Conservation (phyloP, 2,329 filamentous ascomycete species). For the Fusarium sulawesiense region DNA sequence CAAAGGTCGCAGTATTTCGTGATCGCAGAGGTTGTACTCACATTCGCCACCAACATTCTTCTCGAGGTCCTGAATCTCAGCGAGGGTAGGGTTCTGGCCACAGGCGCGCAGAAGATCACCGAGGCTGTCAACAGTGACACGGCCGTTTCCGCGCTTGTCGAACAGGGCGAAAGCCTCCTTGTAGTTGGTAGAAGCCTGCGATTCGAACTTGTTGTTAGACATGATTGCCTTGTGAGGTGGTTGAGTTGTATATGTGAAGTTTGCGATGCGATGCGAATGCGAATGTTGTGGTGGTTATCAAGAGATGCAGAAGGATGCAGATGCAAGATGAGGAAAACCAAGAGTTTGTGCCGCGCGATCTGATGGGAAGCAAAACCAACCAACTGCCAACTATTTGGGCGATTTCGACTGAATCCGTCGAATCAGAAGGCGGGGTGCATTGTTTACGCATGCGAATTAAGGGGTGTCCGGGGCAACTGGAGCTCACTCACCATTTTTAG, state of each 20-base stretch:
- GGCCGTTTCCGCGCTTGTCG: constrained; percentile 98
- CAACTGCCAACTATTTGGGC: constrained; percentile 38
- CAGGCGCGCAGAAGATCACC: constrained; percentile 96
- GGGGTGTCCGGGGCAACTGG: constrained; percentile 50
- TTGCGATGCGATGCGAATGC: constrained; percentile 20
- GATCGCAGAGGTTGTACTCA: constrained; percentile 63
- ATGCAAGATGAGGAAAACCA: constrained; percentile 22
- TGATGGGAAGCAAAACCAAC: constrained; percentile 41
- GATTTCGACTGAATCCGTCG: constrained; percentile 40
- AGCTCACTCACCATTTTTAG: constrained; percentile 55
- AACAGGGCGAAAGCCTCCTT: constrained; percentile 99
- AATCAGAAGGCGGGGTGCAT: constrained; percentile 52
- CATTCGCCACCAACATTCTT: constrained; percentile 90
- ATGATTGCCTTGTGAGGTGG: constrained; percentile 48
- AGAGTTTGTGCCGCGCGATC: constrained; percentile 30
- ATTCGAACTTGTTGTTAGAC: constrained; percentile 65
- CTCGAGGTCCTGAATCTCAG: constrained; percentile 93
- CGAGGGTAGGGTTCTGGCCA: constrained; percentile 95
- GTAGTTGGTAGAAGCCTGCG: constrained; percentile 92
- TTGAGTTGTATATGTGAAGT: constrained; percentile 17
- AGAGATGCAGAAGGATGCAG: constrained; percentile 24
- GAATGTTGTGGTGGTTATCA: constrained; percentile 26
- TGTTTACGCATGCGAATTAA: constrained; percentile 48
- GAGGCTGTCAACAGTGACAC: constrained; percentile 85
- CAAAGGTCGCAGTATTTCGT: neutral